Evolutionary conservation across 1,284 basidiomycete species (phyloP).

Genomic region (Pseudozyma pruni): DNA sequence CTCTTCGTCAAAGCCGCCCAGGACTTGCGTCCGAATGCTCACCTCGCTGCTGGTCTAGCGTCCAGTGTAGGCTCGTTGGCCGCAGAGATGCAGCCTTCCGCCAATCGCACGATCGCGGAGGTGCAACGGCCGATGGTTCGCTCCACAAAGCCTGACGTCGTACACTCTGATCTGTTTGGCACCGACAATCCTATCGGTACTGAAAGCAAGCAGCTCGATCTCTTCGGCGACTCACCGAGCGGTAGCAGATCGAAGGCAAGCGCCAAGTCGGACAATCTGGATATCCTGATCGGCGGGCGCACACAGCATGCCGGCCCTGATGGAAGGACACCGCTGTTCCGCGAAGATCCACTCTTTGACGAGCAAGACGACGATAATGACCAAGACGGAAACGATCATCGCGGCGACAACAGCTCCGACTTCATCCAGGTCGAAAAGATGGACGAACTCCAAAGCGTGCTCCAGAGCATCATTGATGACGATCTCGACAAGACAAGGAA

Average conservation of each 20-base stretch:
- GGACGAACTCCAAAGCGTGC: conserved; percentile 81
- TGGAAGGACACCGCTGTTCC: conserved; percentile 51
- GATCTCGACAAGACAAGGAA: conserved; percentile 32
- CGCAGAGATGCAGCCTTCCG: conserved; percentile 13
- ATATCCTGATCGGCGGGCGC: conserved; percentile 54
- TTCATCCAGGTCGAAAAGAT: conserved; percentile 48
- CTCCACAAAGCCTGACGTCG: conserved; percentile 13
- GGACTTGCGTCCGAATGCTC: conserved; percentile 73
- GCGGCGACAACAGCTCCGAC: conserved; percentile 36
- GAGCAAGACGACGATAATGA: conserved; percentile 42
- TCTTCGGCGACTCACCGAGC: conserved; percentile 39
- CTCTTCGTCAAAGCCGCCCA: conserved; percentile 87
- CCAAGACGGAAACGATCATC: conserved; percentile 22
- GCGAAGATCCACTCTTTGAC: conserved; percentile 56
- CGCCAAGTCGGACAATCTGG: conserved; percentile 50
- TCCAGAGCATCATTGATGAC: conserved; percentile 92
- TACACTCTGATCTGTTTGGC: conserved; percentile 44
- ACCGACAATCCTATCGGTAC: conserved; percentile 31
- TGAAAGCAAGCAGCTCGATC: conserved; percentile 22
- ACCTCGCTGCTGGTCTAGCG: conserved; percentile 56
- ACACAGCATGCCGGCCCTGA: conserved; percentile 49
- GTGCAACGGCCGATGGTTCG: conserved; percentile 15
- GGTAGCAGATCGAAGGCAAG: conserved; percentile 39
- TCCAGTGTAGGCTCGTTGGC: conserved; percentile 33
- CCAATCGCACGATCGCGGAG: neutral